Base-by-base conservation (phyloP, 176 grass and related monocot genomes). In the Sorghum bicolor region DNA sequence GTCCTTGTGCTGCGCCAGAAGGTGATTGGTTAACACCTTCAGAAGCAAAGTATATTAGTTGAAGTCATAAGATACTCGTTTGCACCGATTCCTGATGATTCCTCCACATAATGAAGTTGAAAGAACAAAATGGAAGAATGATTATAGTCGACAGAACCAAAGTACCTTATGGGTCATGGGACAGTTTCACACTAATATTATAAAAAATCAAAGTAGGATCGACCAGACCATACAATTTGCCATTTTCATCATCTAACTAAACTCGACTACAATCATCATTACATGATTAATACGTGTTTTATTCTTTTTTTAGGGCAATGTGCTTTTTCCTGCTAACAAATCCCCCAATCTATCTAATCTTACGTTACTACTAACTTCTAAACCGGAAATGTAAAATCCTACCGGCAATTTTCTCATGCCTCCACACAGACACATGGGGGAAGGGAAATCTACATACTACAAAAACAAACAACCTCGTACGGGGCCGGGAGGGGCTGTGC, bases 401-500 rank as follows among this genome's bases (percentile, higher is more conserved):
- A 3, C 17, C 34, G 17, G 8, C 24, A 6, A 31, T 61, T 72
- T 38, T 14, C 24, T 30, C 30, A 14, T n/a, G n/a, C n/a, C n/a
- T n/a, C 28, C 48, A 76, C 48, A 15, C 10, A 57, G 19, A 29
- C 10, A 30, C 55, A 7, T 22, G 31, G 1, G 3, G 45, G 4
- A 48, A 48, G 16, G 16, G 34, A 53, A 72, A 44, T 8, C 30
- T 36, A 34, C 32, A 2, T 32, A 14, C 7, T 32, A 14, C 7
- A 32, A 17, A 38, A 72, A 28, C 29, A 25, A 26, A 36, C 19
- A 83, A 90, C 84, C 80, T 87, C 88, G 88, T 90, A 87, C 88
- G 20, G 7, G 26, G 48, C 40, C 36, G 32, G 32, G 22, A 10
- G 22, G 10, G 15, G 43, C 15, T 5, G 60, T 50, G n/a, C 5